Evolutionary conservation across 2,329 filamentous ascomycete species (phyloP).

Genomic region (Lachnellula occidentalis): DNA sequence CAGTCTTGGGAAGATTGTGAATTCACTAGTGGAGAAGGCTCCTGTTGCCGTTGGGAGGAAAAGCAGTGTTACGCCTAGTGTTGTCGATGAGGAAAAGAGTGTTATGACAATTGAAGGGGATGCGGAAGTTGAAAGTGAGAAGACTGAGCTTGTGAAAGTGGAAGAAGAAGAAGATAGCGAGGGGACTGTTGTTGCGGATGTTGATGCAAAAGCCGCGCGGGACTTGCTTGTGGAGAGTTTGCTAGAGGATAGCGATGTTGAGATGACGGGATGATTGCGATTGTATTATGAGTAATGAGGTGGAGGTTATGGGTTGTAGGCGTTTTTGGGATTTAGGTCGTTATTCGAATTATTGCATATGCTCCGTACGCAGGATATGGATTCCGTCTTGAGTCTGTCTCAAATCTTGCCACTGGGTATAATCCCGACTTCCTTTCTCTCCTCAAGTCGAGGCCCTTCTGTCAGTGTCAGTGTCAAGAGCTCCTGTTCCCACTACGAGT

Average conservation of each 20-base stretch:
- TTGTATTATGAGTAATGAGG: conserved; percentile 1
- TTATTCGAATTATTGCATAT: background rate
- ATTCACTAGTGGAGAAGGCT: conserved; percentile 44
- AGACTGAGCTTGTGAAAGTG: conserved; percentile 39
- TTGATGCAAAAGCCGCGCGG: conserved; percentile 6
- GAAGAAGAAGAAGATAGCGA: conserved; percentile 26
- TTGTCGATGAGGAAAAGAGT: conserved; percentile 33
- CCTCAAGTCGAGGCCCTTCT: too few species aligned
- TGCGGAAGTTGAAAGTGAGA: conserved; percentile 28
- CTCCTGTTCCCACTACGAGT: too few species aligned
- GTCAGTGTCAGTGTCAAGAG: too few species aligned
- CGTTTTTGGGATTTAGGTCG: background rate
- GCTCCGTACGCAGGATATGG: too few species aligned
- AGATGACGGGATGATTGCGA: conserved; percentile 17
- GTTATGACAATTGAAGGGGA: conserved; percentile 29
- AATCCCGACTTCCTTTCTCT: too few species aligned
- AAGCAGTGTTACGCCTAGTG: conserved; percentile 30
- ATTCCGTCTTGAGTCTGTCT: too few species aligned
- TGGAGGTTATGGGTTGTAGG: background rate
- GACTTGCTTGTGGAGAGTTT: conserved; percentile 27
- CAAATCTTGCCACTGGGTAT: too few species aligned
- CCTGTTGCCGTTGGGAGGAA: conserved; percentile 21
- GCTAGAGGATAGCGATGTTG: conserved; percentile 29
- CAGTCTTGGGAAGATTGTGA: conserved; percentile 61
- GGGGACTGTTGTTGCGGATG: conserved; percentile 11